Conservation (phyloP, 2,329 filamentous ascomycete species). For the Pseudocercospora vitis region DNA sequence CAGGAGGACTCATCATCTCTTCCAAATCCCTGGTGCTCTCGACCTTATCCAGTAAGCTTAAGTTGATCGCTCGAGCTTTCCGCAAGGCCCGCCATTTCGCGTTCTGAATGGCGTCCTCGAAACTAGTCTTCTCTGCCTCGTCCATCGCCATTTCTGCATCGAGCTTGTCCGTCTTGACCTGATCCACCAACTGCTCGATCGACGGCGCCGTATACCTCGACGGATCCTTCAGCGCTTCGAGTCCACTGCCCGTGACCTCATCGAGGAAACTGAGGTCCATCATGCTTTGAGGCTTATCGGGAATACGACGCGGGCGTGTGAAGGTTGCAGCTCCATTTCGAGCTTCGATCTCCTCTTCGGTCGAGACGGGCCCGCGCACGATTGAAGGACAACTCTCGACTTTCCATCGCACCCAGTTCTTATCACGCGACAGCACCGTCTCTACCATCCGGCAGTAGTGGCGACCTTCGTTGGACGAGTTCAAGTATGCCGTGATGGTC, state of each 20-base stretch:
- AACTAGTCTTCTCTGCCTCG: constrained; percentile 59
- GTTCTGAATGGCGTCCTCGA: constrained; percentile 73
- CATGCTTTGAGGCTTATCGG: constrained; percentile 67
- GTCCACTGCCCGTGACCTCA: constrained; percentile 61
- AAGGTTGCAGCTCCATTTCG: constrained; percentile 65
- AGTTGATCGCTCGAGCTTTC: constrained; percentile 70
- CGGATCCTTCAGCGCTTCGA: constrained; percentile 68
- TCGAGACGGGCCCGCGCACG: constrained; percentile 68
- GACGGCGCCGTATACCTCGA: constrained; percentile 67
- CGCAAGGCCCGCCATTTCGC: constrained; percentile 89
- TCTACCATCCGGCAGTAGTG: constrained; percentile 97
- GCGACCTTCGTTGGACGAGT: constrained; percentile 65
- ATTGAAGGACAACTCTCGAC: constrained; percentile 89
- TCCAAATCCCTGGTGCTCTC: constrained; percentile 74
- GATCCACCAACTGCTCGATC: constrained; percentile 67
- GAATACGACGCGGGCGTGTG: constrained; percentile 69
- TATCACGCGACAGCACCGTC: constrained; percentile 90
- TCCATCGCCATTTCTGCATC: constrained; percentile 79
- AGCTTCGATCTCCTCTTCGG: constrained; percentile 67
- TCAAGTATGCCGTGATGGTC: constrained; percentile 76
- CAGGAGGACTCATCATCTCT: constrained; percentile 29
- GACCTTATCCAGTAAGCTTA: constrained; percentile 81
- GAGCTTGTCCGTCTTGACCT: constrained; percentile 76
- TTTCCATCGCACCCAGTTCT: constrained; percentile 99
- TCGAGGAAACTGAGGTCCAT: constrained; percentile 77